Evolutionary conservation across 495 filamentous ascomycete species (phyloP).

Genomic region (Trichoderma orchidacearum): DNA sequence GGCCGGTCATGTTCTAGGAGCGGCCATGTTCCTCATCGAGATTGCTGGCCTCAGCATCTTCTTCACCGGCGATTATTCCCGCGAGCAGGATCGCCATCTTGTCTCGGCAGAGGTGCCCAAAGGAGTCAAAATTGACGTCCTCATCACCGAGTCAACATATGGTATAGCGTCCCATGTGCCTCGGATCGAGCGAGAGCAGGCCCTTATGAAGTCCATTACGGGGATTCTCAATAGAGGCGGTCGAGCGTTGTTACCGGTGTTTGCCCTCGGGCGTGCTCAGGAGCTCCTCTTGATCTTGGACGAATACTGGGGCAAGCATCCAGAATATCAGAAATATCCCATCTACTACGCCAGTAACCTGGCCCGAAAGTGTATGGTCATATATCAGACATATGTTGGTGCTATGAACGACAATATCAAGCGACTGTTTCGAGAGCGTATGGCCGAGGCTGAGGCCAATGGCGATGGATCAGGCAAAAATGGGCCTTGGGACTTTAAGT

Average conservation of each 20-base stretch:
- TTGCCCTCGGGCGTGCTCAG: slow-evolving; percentile 85
- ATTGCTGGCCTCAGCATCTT: slow-evolving; percentile 92
- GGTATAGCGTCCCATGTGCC: slow-evolving; percentile 87
- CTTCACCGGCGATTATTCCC: slow-evolving; percentile 94
- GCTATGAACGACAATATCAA: slow-evolving; percentile 99
- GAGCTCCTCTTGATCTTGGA: slow-evolving; percentile 90
- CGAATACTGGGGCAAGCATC: slow-evolving; percentile 86
- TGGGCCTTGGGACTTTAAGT: slow-evolving; percentile 94
- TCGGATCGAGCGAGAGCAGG: slow-evolving; percentile 75
- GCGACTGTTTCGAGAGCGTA: slow-evolving; percentile 67
- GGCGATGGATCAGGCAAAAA: slow-evolving; percentile 56
- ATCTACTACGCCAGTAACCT: slow-evolving; percentile 96
- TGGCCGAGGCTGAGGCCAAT: slow-evolving; percentile 71
- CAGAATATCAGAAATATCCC: slow-evolving; percentile 73
- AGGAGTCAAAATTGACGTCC: slow-evolving; percentile 77
- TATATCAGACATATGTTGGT: slow-evolving; percentile 93
- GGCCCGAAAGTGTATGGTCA: slow-evolving; percentile 92
- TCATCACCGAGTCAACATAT: slow-evolving; percentile 96
- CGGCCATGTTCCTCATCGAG: slow-evolving; percentile 94
- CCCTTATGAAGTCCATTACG: slow-evolving; percentile 89
- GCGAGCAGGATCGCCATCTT: slow-evolving; percentile 87
- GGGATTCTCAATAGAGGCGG: slow-evolving; percentile 80
- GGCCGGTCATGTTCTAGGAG: slow-evolving; percentile 93
- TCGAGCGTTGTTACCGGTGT: slow-evolving; percentile 87
- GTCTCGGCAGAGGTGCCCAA: slow-evolving; percentile 80